Evolutionary conservation across 495 filamentous ascomycete genomes (phyloP).

Genomic region (Penicillium argentinense): DNA sequence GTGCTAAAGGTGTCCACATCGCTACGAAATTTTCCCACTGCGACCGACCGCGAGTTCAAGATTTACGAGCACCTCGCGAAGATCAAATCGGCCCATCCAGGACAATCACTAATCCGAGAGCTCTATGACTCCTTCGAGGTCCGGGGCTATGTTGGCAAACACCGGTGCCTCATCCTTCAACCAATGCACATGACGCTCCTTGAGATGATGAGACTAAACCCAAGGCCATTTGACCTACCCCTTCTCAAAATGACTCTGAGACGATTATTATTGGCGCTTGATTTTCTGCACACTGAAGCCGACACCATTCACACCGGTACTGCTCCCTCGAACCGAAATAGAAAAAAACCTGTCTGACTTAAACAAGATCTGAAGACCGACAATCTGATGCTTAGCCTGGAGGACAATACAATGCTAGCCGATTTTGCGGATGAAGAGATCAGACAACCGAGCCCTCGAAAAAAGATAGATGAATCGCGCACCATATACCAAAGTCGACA

Average conservation of each 20-base stretch:
- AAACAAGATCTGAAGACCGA: constrained; percentile 27
- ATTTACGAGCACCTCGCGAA: constrained; percentile 38
- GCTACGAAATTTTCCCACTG: constrained; percentile 18
- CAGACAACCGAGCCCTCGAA: constrained; percentile 26
- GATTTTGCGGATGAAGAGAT: constrained; percentile 27
- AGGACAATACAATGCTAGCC: constrained; percentile 27
- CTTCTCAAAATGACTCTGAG: constrained; percentile 33
- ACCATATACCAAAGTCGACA: constrained; percentile 26
- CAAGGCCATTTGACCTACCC: constrained; percentile 23
- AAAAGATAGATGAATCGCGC: constrained; percentile 20
- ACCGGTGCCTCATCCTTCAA: constrained; percentile 44
- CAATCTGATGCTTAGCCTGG: constrained; percentile 31
- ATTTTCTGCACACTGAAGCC: constrained; percentile 43
- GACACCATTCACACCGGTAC: constrained; percentile 46
- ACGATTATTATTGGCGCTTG: constrained; percentile 37
- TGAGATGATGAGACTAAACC: constrained; percentile 29
- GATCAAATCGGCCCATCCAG: constrained; percentile 31
- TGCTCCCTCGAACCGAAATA: background rate
- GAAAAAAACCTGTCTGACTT: constrained; percentile 5
- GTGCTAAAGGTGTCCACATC: constrained; percentile 25
- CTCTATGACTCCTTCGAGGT: constrained; percentile 43
- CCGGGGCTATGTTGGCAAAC: constrained; percentile 35
- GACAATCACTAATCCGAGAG: constrained; percentile 33
- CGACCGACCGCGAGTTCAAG: constrained; percentile 33
- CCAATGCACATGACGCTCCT: constrained; percentile 39